phyloP scores from a whole-genome alignment of 2,329 filamentous ascomycete genomes.

The Fusarium xyrophilum region DNA sequence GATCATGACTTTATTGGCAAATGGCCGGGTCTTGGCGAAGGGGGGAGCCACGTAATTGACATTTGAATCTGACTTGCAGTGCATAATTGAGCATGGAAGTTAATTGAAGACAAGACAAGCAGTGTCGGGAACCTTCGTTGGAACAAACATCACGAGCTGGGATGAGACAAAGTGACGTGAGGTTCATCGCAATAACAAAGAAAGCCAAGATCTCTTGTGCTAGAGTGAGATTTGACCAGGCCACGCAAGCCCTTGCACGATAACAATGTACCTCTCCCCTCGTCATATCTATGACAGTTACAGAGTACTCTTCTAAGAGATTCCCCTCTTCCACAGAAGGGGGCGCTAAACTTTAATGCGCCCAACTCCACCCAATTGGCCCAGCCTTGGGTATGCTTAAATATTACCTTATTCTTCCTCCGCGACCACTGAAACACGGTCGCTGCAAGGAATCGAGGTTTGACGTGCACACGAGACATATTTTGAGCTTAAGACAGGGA shows the following conservation, averaged over 20 bases:
- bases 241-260: slow-evolving; percentile 27
- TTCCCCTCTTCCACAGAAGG: background rate
- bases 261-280: background rate
- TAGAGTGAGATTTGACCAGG: slow-evolving; percentile 8
- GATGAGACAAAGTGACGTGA: slow-evolving; percentile 3
- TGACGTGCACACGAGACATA: background rate
- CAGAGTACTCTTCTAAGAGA: background rate
- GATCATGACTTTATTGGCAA: slow-evolving; percentile 18
- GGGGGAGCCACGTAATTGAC: slow-evolving; percentile 30
- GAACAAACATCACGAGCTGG: background rate
- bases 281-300: fast-evolving
- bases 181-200: slow-evolving; percentile 17
- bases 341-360: slow-evolving; percentile 39
- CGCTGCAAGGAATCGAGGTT: slow-evolving; percentile 3
- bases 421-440: slow-evolving; percentile 26
- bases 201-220: slow-evolving; percentile 13
- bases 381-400: slow-evolving; percentile 40
- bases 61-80: slow-evolving; percentile 2
- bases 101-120: background rate
- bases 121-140: background rate
- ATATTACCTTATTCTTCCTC: slow-evolving; percentile 40
- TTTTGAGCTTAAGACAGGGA: background rate
- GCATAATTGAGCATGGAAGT: background rate
- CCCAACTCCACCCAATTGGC: slow-evolving; percentile 26
- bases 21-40: slow-evolving; percentile 25